A percentile compares a stretch with the other conserved stretches of the same genome.
Evolutionary conservation across 2,329 filamentous ascomycete species (phyloP).

Genomic region (Sarocladium brachiariae): DNA sequence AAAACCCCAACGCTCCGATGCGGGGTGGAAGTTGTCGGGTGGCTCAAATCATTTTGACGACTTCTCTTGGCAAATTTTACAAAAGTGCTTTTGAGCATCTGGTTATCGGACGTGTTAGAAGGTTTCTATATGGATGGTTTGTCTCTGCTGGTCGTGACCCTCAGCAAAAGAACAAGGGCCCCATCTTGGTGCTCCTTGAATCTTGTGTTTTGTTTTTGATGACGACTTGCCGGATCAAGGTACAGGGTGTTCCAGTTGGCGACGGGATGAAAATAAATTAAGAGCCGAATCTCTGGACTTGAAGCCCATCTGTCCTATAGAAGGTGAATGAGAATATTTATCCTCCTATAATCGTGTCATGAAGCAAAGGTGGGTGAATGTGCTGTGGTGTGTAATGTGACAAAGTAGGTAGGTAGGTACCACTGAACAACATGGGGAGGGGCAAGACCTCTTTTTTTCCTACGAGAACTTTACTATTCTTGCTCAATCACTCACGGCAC

Average conservation of each 20-base stretch:
- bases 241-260: not conserved
- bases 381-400: not conserved
- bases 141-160: constrained; percentile 34
- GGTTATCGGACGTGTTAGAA: constrained; percentile 32
- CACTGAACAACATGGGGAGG: too few species aligned
- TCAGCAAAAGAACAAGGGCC: constrained; percentile 21
- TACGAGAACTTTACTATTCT: too few species aligned
- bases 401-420: too few species aligned
- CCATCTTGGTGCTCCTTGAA: constrained; percentile 24
- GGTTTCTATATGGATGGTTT: constrained; percentile 38
- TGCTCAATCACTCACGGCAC: too few species aligned
- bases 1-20: not conserved
- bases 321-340: constrained; percentile 21
- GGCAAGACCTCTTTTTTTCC: not conserved
- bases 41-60: constrained; percentile 21
- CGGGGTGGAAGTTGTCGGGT: constrained; percentile 6
- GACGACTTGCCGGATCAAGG: constrained; percentile 4
- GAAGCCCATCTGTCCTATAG: constrained; percentile 26
- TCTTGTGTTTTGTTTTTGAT: constrained; percentile 25
- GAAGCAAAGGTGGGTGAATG: not conserved
- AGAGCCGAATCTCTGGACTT: constrained; percentile 2
- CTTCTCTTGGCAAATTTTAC: constrained; percentile 20
- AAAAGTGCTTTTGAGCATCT: constrained; percentile 30
- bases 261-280: constrained; percentile 8
- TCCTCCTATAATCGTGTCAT: not conserved